These are phyloP conservation scores for Aspergillus phoenicis DNA, from an alignment of 2,329 filamentous ascomycete species.

Conservation along the genomic window DNA sequence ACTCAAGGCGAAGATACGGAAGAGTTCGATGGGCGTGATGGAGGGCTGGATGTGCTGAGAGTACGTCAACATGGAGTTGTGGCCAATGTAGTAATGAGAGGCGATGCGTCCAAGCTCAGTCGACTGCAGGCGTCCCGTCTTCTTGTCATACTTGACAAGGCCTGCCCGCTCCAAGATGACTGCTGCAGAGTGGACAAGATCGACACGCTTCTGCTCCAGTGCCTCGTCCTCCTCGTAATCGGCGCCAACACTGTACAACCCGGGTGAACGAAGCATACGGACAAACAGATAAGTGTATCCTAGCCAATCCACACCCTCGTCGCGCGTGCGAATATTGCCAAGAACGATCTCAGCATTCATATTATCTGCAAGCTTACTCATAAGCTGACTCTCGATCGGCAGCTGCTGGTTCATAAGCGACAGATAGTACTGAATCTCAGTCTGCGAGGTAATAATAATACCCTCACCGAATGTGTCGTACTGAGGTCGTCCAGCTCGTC, in stretches of 20 bases:
- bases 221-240: conserved; percentile 93
- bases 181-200: conserved; percentile 92
- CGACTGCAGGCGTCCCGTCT: conserved; percentile 80
- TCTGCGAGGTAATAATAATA: conserved; percentile 96
- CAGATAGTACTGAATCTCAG: conserved; percentile 95
- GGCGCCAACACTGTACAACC: conserved; percentile 90
- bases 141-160: conserved; percentile 93
- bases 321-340: conserved; percentile 85
- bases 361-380: conserved; percentile 91
- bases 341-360: conserved; percentile 95
- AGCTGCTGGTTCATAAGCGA: conserved; percentile 96
- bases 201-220: conserved; percentile 95
- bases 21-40: conserved; percentile 91
- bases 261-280: conserved; percentile 93
- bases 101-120: conserved; percentile 95
- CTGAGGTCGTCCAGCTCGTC: conserved; percentile 92
- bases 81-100: conserved; percentile 97
- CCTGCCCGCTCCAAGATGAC: conserved; percentile 82
- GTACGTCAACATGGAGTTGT: conserved; percentile 96
- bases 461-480: conserved; percentile 98
- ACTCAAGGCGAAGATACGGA: conserved; percentile 93
- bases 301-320: conserved; percentile 98
- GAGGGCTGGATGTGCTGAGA: conserved; percentile 92
- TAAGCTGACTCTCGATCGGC: conserved; percentile 94
- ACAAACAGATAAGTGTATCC: conserved; percentile 98